These are phyloP conservation scores for Kockiozyma suomiensis DNA, from an alignment of 805 yeast species.

Conservation along the genomic window DNA sequence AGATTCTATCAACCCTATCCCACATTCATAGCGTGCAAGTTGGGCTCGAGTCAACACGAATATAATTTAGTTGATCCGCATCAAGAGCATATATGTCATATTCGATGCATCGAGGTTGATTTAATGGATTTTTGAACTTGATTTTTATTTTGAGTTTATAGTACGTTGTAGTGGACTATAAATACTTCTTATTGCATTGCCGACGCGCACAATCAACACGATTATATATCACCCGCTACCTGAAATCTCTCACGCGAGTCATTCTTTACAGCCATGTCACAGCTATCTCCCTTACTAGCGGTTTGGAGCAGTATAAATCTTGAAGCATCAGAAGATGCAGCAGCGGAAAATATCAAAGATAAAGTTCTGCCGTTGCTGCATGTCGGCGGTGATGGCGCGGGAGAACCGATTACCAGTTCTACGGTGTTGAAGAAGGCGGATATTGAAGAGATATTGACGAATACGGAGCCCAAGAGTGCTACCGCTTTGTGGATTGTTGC, in stretches of 20 bases:
- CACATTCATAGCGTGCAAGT: too few species aligned
- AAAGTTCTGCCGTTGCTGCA: constrained; percentile 19
- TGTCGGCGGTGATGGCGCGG: background rate
- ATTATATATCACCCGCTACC: too few species aligned
- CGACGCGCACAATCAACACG: too few species aligned
- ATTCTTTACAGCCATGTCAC: too few species aligned
- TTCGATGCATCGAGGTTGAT: too few species aligned
- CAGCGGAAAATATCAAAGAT: constrained; percentile 3
- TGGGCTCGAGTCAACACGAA: too few species aligned
- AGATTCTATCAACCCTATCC: too few species aligned
- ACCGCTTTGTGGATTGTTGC: constrained; percentile 29
- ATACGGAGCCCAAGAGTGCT: constrained; percentile 15
- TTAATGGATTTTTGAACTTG: background rate
- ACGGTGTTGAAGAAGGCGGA: constrained; percentile 6
- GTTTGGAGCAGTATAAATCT: constrained; percentile 7
- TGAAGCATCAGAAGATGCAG: background rate
- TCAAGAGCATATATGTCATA: too few species aligned
- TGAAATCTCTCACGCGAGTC: too few species aligned
- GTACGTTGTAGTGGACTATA: too few species aligned
- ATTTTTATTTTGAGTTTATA: background rate
- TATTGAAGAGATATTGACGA: constrained; percentile 9
- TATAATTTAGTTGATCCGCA: background rate
- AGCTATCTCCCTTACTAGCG: constrained; percentile 7
- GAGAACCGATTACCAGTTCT: background rate
- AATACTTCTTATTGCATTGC: too few species aligned